Percentiles rank a stretch among this genome's conserved stretches.
These are phyloP conservation scores for Epichloe elymi DNA, from an alignment of 2,329 filamentous ascomycete species.

Conservation along the genomic window DNA sequence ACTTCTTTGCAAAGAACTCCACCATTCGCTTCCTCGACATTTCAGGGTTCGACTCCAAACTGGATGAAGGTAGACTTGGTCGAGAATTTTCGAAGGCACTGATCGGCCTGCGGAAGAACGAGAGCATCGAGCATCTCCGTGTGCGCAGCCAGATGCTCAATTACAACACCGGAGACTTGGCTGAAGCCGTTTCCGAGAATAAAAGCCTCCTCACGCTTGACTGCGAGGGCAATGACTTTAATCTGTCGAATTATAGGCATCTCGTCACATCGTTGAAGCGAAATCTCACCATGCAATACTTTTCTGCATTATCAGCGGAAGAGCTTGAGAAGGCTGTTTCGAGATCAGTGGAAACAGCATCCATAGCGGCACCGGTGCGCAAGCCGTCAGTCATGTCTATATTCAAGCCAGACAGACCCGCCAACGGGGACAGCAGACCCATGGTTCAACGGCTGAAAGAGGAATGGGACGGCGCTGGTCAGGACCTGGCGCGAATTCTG, in stretches of 20 bases:
- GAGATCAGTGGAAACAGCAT: constrained; percentile 19
- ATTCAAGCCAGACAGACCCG: constrained; percentile 19
- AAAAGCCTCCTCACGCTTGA: constrained; percentile 37
- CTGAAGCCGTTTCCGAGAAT: constrained; percentile 35
- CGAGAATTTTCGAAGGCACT: constrained; percentile 38
- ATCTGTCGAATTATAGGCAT: constrained; percentile 35
- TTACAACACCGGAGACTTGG: constrained; percentile 39
- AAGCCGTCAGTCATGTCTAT: constrained; percentile 22
- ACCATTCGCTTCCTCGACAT: constrained; percentile 41
- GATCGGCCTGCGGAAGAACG: constrained; percentile 31
- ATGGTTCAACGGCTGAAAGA: constrained; percentile 24
- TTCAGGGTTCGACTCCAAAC: constrained; percentile 42
- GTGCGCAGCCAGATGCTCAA: constrained; percentile 44
- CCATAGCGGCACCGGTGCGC: constrained; percentile 14
- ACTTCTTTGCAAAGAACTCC: constrained; percentile 37
- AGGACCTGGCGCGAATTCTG: constrained; percentile 20
- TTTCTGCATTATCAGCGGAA: constrained; percentile 26
- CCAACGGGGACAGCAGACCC: constrained; percentile 16
- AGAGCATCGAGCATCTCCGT: constrained; percentile 34
- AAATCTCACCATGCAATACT: constrained; percentile 30
- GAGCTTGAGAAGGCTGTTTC: constrained; percentile 23
- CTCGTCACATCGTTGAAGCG: constrained; percentile 29
- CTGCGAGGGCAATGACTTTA: constrained; percentile 41
- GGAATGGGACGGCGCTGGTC: constrained; percentile 25
- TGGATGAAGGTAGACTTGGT: constrained; percentile 44